These are phyloP conservation scores for Trichoderma gracile DNA, from an alignment of 2,329 filamentous ascomycete genomes.

Conservation along the genomic window DNA sequence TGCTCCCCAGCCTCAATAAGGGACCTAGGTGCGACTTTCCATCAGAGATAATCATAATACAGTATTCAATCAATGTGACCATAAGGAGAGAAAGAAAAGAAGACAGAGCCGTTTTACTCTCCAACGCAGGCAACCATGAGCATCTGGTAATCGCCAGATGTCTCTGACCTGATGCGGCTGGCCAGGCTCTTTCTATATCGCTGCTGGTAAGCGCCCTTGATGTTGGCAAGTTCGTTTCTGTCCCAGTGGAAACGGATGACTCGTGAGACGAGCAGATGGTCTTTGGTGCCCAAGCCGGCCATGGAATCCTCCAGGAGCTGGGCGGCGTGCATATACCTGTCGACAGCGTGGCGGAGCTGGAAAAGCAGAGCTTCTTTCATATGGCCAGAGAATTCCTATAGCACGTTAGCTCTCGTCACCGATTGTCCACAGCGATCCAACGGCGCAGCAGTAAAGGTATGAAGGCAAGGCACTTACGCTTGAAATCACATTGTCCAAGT, in stretches of 20 bases:
- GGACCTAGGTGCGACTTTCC: background rate
- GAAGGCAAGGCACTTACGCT: slow-evolving; percentile 52
- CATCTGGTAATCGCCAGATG: slow-evolving; percentile 77
- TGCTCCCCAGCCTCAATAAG: background rate
- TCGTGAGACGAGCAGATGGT: slow-evolving; percentile 74
- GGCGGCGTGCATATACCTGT: slow-evolving; percentile 84
- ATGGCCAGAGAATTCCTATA: slow-evolving; percentile 80
- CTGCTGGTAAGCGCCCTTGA: slow-evolving; percentile 75
- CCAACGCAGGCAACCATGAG: slow-evolving; percentile 71
- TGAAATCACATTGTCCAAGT: slow-evolving; percentile 72
- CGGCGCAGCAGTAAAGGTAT: background rate
- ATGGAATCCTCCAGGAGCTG: slow-evolving; percentile 81
- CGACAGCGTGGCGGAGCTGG: slow-evolving; percentile 74
- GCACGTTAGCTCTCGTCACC: background rate
- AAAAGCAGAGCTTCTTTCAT: slow-evolving; percentile 83
- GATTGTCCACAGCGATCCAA: background rate
- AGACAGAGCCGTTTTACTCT: slow-evolving; percentile 36
- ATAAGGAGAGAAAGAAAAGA: background rate
- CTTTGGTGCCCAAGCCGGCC: slow-evolving; percentile 84
- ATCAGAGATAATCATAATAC: background rate
- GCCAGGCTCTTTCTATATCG: slow-evolving; percentile 68
- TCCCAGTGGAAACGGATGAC: slow-evolving; percentile 86
- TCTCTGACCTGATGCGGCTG: slow-evolving; percentile 75
- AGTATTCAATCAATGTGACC: background rate
- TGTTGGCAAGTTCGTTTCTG: slow-evolving; percentile 68